These are phyloP conservation scores for Neoboletus subvelutipes DNA, from an alignment of 768 basidiomycete genomes.

Conservation along the genomic window DNA sequence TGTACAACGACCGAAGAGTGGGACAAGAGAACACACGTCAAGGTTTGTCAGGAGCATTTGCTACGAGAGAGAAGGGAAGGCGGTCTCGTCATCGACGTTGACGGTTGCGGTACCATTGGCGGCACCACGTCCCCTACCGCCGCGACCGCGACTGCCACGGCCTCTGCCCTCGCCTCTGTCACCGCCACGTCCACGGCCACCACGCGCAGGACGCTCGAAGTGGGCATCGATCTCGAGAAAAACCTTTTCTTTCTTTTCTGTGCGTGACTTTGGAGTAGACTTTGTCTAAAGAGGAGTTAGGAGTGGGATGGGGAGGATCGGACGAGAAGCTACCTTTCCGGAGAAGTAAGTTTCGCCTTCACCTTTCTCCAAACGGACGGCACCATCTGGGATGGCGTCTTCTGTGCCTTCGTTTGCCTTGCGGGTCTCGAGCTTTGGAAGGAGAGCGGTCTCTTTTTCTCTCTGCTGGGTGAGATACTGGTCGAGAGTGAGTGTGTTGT, in stretches of 20 bases:
- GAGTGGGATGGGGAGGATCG: not conserved
- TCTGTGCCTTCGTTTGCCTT: slow-evolving; percentile 82
- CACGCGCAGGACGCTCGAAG: slow-evolving; percentile 79
- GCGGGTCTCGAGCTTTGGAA: slow-evolving; percentile 77
- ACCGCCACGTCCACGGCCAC: slow-evolving; percentile 50
- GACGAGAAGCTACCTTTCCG: slow-evolving; percentile 68
- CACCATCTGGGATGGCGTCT: slow-evolving; percentile 68
- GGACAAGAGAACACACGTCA: slow-evolving; percentile 4
- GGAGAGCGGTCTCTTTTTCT: slow-evolving; percentile 50
- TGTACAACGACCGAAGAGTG: slow-evolving; percentile 8
- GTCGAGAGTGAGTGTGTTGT: slow-evolving; percentile 91
- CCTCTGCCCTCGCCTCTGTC: slow-evolving; percentile 51
- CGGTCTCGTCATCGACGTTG: slow-evolving; percentile 78
- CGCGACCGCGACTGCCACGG: slow-evolving; percentile 42
- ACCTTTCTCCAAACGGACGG: slow-evolving; percentile 59
- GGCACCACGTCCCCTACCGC: slow-evolving; percentile 46
- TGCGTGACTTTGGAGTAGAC: slow-evolving; percentile 58
- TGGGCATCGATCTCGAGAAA: slow-evolving; percentile 90
- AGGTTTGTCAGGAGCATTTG: slow-evolving; percentile 9
- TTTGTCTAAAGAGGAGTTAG: slow-evolving; percentile 50
- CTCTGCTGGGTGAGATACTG: slow-evolving; percentile 86
- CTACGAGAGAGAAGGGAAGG: slow-evolving; percentile 85
- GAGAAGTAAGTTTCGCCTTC: slow-evolving; percentile 79
- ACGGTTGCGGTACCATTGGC: slow-evolving; percentile 42
- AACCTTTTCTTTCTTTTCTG: slow-evolving; percentile 89